Conservation (phyloP, 2,329 filamentous ascomycete genomes). For the Colletotrichum siamense region DNA sequence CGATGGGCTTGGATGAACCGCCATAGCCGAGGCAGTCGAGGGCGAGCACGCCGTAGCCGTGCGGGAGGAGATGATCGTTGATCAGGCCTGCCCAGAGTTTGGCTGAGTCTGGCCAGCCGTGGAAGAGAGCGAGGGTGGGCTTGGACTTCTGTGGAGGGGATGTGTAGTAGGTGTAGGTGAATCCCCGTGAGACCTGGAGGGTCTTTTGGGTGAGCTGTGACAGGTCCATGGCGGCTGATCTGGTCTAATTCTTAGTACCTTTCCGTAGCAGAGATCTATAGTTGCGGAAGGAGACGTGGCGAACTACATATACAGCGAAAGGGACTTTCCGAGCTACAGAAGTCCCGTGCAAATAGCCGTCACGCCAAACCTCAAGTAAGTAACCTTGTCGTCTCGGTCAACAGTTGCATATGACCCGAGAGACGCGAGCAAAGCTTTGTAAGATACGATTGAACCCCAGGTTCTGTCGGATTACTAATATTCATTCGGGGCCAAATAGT, state of each 20-base stretch:
- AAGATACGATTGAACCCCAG: not conserved
- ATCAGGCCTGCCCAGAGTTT: slow-evolving; percentile 48
- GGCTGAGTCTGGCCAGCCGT: slow-evolving; percentile 56
- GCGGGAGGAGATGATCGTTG: slow-evolving; percentile 40
- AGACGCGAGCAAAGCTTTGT: not conserved
- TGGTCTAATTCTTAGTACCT: not conserved
- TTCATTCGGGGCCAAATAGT: not conserved
- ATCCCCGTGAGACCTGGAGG: slow-evolving; percentile 30
- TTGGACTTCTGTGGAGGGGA: slow-evolving; percentile 28
- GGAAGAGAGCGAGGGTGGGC: slow-evolving; percentile 45
- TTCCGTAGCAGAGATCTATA: not conserved
- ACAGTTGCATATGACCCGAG: not conserved
- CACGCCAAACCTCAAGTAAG: not conserved
- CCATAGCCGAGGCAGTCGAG: slow-evolving; percentile 45
- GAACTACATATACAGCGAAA: not conserved
- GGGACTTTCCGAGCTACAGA: not conserved
- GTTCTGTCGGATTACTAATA: not conserved
- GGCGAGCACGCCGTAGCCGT: slow-evolving; percentile 40
- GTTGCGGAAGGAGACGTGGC: not conserved
- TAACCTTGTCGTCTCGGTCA: not conserved
- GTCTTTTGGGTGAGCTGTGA: slow-evolving; percentile 32
- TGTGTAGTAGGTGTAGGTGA: slow-evolving; percentile 47
- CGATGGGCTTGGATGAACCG: slow-evolving; percentile 44
- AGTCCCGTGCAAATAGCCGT: not conserved
- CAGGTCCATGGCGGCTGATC: slow-evolving; percentile 13